Evolutionary conservation across 331 rosid species (phyloP).

Genomic region (Malus hybrid): DNA sequence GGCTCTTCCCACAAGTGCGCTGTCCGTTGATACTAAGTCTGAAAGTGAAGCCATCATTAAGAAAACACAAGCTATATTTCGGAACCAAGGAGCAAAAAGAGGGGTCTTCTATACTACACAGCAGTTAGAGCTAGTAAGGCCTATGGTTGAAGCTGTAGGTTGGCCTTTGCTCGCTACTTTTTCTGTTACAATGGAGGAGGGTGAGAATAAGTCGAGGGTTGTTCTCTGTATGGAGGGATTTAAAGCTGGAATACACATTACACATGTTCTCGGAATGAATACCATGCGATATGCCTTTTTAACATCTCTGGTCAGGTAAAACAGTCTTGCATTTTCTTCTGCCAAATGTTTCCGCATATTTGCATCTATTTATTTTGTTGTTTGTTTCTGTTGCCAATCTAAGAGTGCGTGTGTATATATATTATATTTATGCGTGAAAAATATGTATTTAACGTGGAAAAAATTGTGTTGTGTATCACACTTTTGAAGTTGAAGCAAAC

Average conservation of each 20-base stretch:
- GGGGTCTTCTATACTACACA: conserved; percentile 90
- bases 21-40: conserved; percentile 62
- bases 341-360: neutral
- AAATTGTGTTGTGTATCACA: neutral
- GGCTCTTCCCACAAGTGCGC: conserved; percentile 77
- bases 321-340: neutral
- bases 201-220: conserved; percentile 90
- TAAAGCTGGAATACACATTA: conserved; percentile 92
- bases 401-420: neutral
- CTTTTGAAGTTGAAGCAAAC: neutral
- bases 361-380: neutral
- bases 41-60: conserved; percentile 92
- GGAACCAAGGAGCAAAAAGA: conserved; percentile 71
- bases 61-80: conserved; percentile 88
- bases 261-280: conserved; percentile 94
- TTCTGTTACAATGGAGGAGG: conserved; percentile 99
- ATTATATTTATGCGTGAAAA: neutral
- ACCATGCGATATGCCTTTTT: conserved; percentile 99
- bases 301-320: conserved; percentile 91
- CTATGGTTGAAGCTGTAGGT: conserved; percentile 99
- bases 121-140: conserved; percentile 97
- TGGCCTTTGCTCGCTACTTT: conserved; percentile 99
- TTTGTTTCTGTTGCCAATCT: neutral
- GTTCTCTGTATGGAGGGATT: conserved; percentile 97
- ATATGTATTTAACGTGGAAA: conserved; percentile 4